A percentile compares a stretch with the other conserved stretches of the same genome.
Evolutionary conservation across 2,329 filamentous ascomycete genomes (phyloP).

Genomic region (Monosporascus sp.): DNA sequence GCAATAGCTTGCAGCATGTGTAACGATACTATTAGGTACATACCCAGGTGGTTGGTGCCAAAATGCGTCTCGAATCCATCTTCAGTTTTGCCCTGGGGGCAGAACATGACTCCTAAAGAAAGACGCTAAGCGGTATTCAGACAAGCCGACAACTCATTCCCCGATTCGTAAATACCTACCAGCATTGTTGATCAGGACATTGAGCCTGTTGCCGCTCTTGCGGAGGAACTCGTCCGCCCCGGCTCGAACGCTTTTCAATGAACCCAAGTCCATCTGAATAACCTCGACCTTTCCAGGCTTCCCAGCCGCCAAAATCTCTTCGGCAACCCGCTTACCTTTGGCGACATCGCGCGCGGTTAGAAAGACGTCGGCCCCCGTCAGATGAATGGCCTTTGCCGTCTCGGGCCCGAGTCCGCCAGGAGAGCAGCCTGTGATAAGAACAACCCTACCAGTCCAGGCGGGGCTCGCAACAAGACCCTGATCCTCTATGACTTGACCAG

Average conservation of each 20-base stretch:
- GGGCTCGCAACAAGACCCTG: conserved; percentile 11
- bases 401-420: conserved; percentile 11
- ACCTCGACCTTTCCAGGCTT: conserved; percentile 10
- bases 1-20: neutral
- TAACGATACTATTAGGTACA: neutral
- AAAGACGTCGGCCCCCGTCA: conserved; percentile 12
- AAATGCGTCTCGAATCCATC: conserved; percentile 16
- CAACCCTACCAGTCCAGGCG: conserved; percentile 7
- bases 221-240: conserved; percentile 9
- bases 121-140: neutral
- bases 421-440: conserved; percentile 12
- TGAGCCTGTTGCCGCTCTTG: conserved; percentile 7
- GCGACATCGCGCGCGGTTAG: conserved; percentile 9
- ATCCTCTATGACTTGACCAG: conserved; percentile 12
- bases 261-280: conserved; percentile 12
- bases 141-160: neutral
- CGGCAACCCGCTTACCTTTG: conserved; percentile 8
- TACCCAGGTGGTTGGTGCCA: conserved; percentile 10
- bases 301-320: conserved; percentile 5
- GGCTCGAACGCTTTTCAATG: conserved; percentile 8
- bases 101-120: conserved; percentile 8
- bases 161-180: neutral
- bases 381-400: conserved; percentile 7
- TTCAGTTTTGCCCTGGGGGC: conserved; percentile 4
- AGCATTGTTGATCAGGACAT: conserved; percentile 14